These are phyloP conservation scores for Penicillium sp. DNA, from an alignment of 2,329 filamentous ascomycete species.

Conservation along the genomic window DNA sequence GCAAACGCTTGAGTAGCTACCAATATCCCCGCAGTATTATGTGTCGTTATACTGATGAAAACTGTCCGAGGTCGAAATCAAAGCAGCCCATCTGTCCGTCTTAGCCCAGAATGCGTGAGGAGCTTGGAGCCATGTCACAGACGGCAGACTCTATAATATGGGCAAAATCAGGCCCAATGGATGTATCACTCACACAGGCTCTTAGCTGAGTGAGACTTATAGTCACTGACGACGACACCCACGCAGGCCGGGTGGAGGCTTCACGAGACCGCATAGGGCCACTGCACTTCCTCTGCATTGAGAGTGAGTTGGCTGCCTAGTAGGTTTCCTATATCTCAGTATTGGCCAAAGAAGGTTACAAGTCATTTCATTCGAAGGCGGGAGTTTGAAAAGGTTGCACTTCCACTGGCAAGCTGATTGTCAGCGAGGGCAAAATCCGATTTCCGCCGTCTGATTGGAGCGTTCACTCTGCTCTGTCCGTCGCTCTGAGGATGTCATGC, in stretches of 20 bases:
- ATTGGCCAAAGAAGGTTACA: too few species aligned
- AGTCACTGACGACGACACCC: background rate
- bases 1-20: background rate
- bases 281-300: background rate
- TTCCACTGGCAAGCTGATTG: too few species aligned
- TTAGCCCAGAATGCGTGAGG: background rate
- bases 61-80: background rate
- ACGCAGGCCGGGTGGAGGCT: background rate
- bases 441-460: too few species aligned
- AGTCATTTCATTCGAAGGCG: too few species aligned
- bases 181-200: background rate
- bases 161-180: background rate
- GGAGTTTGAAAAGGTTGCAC: too few species aligned
- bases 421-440: too few species aligned
- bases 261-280: background rate
- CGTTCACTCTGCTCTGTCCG: too few species aligned
- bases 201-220: background rate
- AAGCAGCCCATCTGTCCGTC: background rate
- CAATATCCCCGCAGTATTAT: background rate
- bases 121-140: background rate
- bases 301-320: too few species aligned
- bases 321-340: too few species aligned
- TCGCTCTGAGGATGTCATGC: too few species aligned
- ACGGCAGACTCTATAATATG: background rate
- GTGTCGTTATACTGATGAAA: background rate